A percentile compares a stretch with the other conserved stretches of the same genome.
Conservation (phyloP, 352 stramenopile species). For the Peronospora belbahrii region DNA sequence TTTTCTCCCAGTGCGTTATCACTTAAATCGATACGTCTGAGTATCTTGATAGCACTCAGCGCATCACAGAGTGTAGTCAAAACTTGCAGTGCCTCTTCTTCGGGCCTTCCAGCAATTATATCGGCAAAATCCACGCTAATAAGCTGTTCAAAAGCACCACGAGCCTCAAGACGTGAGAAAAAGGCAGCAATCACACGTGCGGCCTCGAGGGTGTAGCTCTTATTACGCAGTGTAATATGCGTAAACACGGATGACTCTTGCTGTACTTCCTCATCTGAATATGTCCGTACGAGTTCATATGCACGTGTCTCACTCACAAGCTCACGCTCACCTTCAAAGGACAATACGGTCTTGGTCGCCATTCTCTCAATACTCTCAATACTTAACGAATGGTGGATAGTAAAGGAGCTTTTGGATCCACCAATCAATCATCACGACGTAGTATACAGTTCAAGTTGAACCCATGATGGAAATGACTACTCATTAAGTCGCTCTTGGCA, state of each 20-base stretch:
- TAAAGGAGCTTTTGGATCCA: too few relatives aligned
- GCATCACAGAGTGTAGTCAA: conserved; percentile 72
- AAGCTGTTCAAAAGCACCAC: conserved; percentile 47
- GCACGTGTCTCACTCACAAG: conserved; percentile 67
- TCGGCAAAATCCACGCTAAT: conserved; percentile 81
- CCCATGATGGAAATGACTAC: too few relatives aligned
- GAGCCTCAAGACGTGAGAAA: conserved; percentile 40
- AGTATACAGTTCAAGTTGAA: too few relatives aligned
- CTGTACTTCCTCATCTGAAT: conserved; percentile 23
- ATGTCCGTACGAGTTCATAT: conserved; percentile 53
- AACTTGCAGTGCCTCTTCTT: conserved; percentile 80
- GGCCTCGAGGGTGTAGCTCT: conserved; percentile 80
- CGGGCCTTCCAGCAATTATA: conserved; percentile 77
- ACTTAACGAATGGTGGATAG: too few relatives aligned
- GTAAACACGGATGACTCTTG: conserved; percentile 36
- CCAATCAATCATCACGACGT: too few relatives aligned
- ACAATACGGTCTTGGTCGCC: conserved; percentile 35
- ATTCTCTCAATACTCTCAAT: conserved; percentile 5
- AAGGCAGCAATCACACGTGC: conserved; percentile 70
- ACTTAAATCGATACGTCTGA: conserved; percentile 83
- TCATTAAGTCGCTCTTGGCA: too few relatives aligned
- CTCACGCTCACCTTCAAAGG: conserved; percentile 72
- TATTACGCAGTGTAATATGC: conserved; percentile 83
- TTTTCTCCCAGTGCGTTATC: conserved; percentile 95
- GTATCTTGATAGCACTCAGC: conserved; percentile 59